These are phyloP conservation scores for Blastobotrys proliferans DNA, from an alignment of 1,139 yeast species.

Conservation along the genomic window DNA sequence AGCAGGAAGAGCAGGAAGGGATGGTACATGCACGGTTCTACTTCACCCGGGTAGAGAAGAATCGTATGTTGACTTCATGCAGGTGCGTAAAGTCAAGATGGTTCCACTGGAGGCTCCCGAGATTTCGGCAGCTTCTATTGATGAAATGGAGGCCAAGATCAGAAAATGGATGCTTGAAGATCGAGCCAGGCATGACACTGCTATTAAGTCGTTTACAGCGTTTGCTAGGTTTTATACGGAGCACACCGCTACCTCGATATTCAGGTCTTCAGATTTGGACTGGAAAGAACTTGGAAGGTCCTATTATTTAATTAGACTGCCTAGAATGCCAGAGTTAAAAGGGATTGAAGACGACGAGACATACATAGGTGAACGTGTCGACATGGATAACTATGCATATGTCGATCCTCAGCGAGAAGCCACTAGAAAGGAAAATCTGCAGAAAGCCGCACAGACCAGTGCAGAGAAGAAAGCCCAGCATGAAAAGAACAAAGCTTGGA, in stretches of 20 bases:
- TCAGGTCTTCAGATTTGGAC: slow-evolving; percentile 68
- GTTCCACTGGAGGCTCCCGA: slow-evolving; percentile 36
- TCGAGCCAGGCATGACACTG: slow-evolving; percentile 74
- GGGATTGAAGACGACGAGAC: slow-evolving; percentile 53
- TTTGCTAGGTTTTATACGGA: slow-evolving; percentile 80
- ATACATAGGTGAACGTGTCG: slow-evolving; percentile 56
- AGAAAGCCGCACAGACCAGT: slow-evolving; percentile 32
- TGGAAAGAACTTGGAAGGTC: slow-evolving; percentile 61
- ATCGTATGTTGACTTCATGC: slow-evolving; percentile 76
- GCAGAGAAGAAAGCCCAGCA: slow-evolving; percentile 30
- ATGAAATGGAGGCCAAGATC: slow-evolving; percentile 30
- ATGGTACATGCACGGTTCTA: slow-evolving; percentile 74
- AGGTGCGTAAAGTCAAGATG: slow-evolving; percentile 62
- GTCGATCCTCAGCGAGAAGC: slow-evolving; percentile 62
- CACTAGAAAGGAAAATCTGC: slow-evolving; percentile 53
- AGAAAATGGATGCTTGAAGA: slow-evolving; percentile 65
- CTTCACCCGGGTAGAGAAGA: slow-evolving; percentile 72
- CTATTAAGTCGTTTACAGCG: slow-evolving; percentile 76
- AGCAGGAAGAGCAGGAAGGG: slow-evolving; percentile 84
- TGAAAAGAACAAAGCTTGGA: slow-evolving; percentile 67
- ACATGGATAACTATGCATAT: slow-evolving; percentile 66
- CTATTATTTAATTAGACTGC: slow-evolving; percentile 78
- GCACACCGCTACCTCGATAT: slow-evolving; percentile 88
- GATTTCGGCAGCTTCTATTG: slow-evolving; percentile 6
- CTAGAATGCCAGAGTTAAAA: slow-evolving; percentile 89